Base-by-base conservation (phyloP, 140 eudicot genomes). In the Ambrosia hybrid region DNA sequence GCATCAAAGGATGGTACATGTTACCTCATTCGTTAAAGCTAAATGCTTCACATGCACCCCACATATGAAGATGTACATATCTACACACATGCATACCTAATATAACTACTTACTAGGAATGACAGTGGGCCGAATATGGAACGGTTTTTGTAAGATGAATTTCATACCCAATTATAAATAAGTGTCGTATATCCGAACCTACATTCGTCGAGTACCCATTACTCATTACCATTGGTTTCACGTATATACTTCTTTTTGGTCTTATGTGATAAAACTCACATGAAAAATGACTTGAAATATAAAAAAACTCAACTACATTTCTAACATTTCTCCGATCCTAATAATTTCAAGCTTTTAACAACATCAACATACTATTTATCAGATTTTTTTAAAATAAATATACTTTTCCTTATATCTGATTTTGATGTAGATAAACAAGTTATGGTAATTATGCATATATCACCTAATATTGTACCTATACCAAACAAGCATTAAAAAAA, bases 21-120 rank as follows among this genome's bases (percentile, higher is more conserved):
- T 63, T 38, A 63, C 68, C 38, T 63, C 10, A 13, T 38, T 13
- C 11, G 68, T 63, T 63, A 38, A 63, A 63, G 68, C 51, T 37
- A 13, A 15, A 37, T 36, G 30, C 6, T 37, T 37, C 68, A 63
- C 51, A 60, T 63, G 68, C 9, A 39, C 30, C 12, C 34, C 45
- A 9, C 3, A 3, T 0, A 26, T 6, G 26, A 57, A 57, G 38
- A 3, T 30, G 33, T 26, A 26, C 9, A 60, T 34, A 11, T 13
- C 10, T 60, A 33, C 30, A 60, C 66, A 60, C 43, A 11, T 57
- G 38, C 63, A 57, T 57, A 41, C 6, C 4, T 41, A 41, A 8
- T 8, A 4, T 4, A 8, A 8, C 48, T 0, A 41, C 48, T 41
- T 8, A 5, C 48, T 41, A 41, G 48, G 48, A 3, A 41, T 41